phyloP scores from a whole-genome alignment of 176 grass and related monocot species.

The Cenchrus fungigraminus region DNA sequence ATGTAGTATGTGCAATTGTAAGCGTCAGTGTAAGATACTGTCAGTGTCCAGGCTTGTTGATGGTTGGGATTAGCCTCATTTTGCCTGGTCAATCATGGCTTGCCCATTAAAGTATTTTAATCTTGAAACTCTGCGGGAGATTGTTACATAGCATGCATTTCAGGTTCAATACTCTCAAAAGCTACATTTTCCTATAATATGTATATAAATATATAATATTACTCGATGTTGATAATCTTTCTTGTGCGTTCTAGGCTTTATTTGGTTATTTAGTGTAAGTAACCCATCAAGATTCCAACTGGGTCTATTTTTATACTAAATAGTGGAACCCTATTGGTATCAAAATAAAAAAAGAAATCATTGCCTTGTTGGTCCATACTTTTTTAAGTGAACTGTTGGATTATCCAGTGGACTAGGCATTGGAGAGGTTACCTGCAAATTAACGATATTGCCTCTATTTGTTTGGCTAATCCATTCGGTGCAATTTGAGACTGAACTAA shows the following conservation, averaged over 20 bases:
- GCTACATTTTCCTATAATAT: not conserved
- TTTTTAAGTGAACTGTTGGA: not conserved
- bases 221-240: not conserved
- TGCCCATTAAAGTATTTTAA: not conserved
- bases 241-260: not conserved
- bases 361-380: not conserved
- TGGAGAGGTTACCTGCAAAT: not conserved
- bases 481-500: not conserved
- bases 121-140: not conserved
- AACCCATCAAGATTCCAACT: not conserved
- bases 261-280: not conserved
- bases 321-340: not conserved
- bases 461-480: not conserved
- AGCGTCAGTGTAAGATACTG: not conserved
- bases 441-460: not conserved
- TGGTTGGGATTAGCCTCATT: not conserved
- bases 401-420: not conserved
- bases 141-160: not conserved
- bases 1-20: slow-evolving; percentile 1
- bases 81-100: not conserved
- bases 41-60: not conserved
- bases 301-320: not conserved
- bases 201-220: not conserved
- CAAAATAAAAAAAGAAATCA: not conserved
- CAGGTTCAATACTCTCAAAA: not conserved